A percentile compares a stretch with the other conserved stretches of the same genome.
Conservation (phyloP, 2,329 filamentous ascomycete genomes). For the Pseudogymnoascus destructans region DNA sequence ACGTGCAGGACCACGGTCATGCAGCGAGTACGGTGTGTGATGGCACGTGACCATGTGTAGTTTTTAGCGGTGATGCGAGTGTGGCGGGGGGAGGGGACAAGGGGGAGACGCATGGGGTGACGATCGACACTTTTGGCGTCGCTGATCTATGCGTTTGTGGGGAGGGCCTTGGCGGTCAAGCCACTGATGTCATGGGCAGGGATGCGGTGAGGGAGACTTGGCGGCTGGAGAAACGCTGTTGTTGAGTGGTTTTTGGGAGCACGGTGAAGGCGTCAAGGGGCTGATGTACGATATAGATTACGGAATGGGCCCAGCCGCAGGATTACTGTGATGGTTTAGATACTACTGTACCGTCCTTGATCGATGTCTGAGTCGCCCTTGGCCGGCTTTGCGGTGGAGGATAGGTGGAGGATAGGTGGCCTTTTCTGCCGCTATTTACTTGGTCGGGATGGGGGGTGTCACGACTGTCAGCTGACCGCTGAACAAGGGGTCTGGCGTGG, state of each 20-base stretch:
- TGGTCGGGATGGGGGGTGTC: conserved; percentile 5
- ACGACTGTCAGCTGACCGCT: not conserved
- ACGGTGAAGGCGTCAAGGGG: not conserved
- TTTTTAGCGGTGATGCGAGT: not conserved
- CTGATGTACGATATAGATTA: conserved; percentile 7
- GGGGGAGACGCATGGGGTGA: not conserved
- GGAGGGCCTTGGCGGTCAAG: not conserved
- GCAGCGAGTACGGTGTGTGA: not conserved
- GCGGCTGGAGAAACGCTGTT: not conserved
- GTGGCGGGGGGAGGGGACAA: conserved; percentile 1
- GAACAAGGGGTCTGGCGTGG: not conserved
- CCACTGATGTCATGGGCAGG: conserved; percentile 4
- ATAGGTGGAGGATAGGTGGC: not conserved
- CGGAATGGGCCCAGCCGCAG: conserved; percentile 1
- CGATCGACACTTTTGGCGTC: not conserved
- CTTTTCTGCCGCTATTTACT: not conserved
- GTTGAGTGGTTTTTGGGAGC: not conserved
- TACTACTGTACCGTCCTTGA: not conserved
- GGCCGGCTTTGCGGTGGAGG: not conserved
- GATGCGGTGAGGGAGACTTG: not conserved
- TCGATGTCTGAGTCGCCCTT: not conserved
- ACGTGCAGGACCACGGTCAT: not conserved
- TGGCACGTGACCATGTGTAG: not conserved
- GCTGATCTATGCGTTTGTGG: not conserved
- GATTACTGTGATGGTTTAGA: not conserved